These are phyloP conservation scores for Boletus subcaerulescens DNA, from an alignment of 768 basidiomycete species.

Conservation along the genomic window DNA sequence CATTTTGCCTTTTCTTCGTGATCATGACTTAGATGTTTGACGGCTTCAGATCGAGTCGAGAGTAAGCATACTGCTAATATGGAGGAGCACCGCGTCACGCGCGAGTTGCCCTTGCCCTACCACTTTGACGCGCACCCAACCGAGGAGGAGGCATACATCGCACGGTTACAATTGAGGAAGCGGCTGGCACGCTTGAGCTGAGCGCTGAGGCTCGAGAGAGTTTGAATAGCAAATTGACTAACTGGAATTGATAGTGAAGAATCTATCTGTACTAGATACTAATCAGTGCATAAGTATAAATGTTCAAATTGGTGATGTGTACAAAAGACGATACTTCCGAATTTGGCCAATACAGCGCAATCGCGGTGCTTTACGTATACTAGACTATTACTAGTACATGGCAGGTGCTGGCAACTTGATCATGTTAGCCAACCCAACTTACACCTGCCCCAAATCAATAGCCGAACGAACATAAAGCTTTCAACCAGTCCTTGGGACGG, in stretches of 20 bases:
- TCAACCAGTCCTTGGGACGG: too few relatives aligned
- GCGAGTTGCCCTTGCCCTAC: constrained; percentile 85
- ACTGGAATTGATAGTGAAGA: background rate
- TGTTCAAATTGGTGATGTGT: too few relatives aligned
- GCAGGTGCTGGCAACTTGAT: too few relatives aligned
- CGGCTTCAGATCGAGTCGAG: constrained; percentile 64
- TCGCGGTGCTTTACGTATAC: too few relatives aligned
- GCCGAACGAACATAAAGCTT: too few relatives aligned
- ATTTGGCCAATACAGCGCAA: too few relatives aligned
- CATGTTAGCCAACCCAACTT: too few relatives aligned
- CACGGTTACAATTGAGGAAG: constrained; percentile 10
- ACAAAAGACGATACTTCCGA: too few relatives aligned
- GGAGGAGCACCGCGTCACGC: constrained; percentile 72
- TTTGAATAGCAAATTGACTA: background rate
- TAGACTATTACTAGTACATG: too few relatives aligned
- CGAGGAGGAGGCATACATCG: constrained; percentile 37
- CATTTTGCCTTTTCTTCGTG: constrained; percentile 2
- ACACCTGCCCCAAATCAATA: too few relatives aligned
- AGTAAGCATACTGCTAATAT: constrained; percentile 93
- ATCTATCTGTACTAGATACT: too few relatives aligned
- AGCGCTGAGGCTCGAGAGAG: background rate
- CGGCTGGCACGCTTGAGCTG: constrained; percentile 21
- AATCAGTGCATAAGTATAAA: too few relatives aligned
- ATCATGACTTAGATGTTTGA: background rate
- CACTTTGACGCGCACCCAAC: constrained; percentile 45